Percentiles rank a stretch among this genome's conserved stretches.
phyloP scores from a whole-genome alignment of 441 rosid species.

The Euphorbia schlechtendalii region DNA sequence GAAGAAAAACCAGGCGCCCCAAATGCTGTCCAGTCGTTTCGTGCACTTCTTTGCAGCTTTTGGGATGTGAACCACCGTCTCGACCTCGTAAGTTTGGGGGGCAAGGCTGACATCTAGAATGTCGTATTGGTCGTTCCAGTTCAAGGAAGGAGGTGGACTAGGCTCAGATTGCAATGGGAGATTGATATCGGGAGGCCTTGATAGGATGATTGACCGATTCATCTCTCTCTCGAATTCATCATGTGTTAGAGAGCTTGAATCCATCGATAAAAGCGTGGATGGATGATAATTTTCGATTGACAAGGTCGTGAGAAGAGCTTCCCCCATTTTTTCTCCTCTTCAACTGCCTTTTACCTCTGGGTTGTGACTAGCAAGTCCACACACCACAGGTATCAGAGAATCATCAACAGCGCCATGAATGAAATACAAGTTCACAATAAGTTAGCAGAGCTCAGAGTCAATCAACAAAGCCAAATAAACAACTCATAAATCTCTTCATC shows the following conservation, averaged over 20 bases:
- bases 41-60: conserved; percentile 62
- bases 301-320: conserved; percentile 51
- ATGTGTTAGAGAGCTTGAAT: conserved; percentile 58
- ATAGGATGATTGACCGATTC: conserved; percentile 43
- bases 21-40: conserved; percentile 73
- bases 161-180: conserved; percentile 71
- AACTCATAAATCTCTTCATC: conserved; percentile 58
- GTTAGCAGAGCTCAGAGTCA: conserved; percentile 34
- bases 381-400: conserved; percentile 18
- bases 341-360: conserved; percentile 10
- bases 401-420: conserved; percentile 10
- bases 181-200: conserved; percentile 78
- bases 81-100: conserved; percentile 63
- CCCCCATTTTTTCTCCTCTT: conserved; percentile 42
- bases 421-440: conserved; percentile 9
- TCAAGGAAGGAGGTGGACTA: conserved; percentile 53
- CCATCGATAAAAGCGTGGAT: conserved; percentile 81
- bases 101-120: conserved; percentile 63
- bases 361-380: conserved; percentile 19
- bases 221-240: conserved; percentile 76
- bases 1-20: conserved; percentile 97
- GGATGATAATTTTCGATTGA: conserved; percentile 85
- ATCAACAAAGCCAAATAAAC: conserved; percentile 76
- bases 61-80: conserved; percentile 49
- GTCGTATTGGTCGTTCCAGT: conserved; percentile 70